These are phyloP conservation scores for Ceratobasidium sp. DNA, from an alignment of 1,284 basidiomycete genomes.

Conservation along the genomic window DNA sequence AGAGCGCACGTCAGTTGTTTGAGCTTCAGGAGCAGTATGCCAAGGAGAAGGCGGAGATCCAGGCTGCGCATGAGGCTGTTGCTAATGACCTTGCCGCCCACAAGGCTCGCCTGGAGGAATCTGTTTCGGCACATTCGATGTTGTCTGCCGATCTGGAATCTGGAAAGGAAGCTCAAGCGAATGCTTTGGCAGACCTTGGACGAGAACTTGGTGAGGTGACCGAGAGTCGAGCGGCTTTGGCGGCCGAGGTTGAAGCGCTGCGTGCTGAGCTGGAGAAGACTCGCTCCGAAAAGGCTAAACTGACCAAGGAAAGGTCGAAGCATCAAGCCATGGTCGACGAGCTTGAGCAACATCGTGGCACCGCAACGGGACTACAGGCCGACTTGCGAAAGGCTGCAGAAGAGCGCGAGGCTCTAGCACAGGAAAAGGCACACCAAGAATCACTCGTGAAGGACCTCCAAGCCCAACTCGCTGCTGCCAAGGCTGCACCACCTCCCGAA, in stretches of 20 bases:
- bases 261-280: slow-evolving; percentile 69
- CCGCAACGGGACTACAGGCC: slow-evolving; percentile 77
- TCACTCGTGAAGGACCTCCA: slow-evolving; percentile 76
- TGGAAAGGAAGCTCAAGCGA: slow-evolving; percentile 63
- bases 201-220: slow-evolving; percentile 60
- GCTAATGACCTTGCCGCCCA: slow-evolving; percentile 70
- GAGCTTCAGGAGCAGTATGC: slow-evolving; percentile 58
- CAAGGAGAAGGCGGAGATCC: slow-evolving; percentile 59
- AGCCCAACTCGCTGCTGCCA: slow-evolving; percentile 62
- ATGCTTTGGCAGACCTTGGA: slow-evolving; percentile 57
- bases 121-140: slow-evolving; percentile 62
- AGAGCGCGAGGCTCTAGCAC: slow-evolving; percentile 78
- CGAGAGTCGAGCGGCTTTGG: slow-evolving; percentile 65
- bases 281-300: slow-evolving; percentile 66
- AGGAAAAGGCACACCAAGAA: slow-evolving; percentile 77
- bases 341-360: slow-evolving; percentile 77
- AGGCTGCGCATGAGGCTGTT: slow-evolving; percentile 65
- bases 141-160: slow-evolving; percentile 53
- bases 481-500: slow-evolving; percentile 45
- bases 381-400: slow-evolving; percentile 79
- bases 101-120: slow-evolving; percentile 66
- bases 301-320: slow-evolving; percentile 76
- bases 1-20: slow-evolving; percentile 56
- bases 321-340: slow-evolving; percentile 76
- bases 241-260: slow-evolving; percentile 64